Base-by-base conservation (phyloP, 306 rosid genomes). In the Vigna trinervia region DNA sequence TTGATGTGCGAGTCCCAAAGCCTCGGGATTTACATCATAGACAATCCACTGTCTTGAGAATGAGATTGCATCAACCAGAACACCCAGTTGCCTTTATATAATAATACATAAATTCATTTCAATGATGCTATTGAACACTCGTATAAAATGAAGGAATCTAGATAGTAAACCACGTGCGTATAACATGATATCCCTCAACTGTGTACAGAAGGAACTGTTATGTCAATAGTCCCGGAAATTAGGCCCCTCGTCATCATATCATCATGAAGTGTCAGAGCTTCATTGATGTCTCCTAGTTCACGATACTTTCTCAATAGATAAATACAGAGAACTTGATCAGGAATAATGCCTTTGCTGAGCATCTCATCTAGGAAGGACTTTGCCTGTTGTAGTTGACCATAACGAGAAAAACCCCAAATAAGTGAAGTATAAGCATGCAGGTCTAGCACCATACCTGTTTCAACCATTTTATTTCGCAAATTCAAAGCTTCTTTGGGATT, bases 371-470 rank as follows among this genome's bases (percentile, higher is more conserved):
- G 80, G 11, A 88, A 86, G 14, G 81, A 71, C 69, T 87, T 95
- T 12, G 98, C 96, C 82, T 77, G 87, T 60, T 81, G 89, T 76
- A 95, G 15, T 78, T 88, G 80, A 79, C 96, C 96, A 76, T 80
- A 85, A 66, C 69, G 71, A 74, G 92, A 88, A 60, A 89, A 85
- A 4, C 98, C 98, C 86, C 90, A 92, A 80, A 95, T 56, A 85
- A 95, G 78, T 81, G 96, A 86, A 54, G 98, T 95, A 84, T 95
- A 95, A 36, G 89, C 89, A 78, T 79, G 77, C 65, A 95, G 85
- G 86, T 95, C 98, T 64, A 90, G 80, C 75, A 88, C 91, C 77
- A 89, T 66, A 78, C 92, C 97, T 74, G 82, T 83, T 75, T 89
- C 95, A 76, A 81, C 78, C 98, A 95, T 95, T 81, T 80, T 89